These are phyloP conservation scores for Ailanthus altissimus DNA, from an alignment of 345 rosid species.

Conservation along the genomic window DNA sequence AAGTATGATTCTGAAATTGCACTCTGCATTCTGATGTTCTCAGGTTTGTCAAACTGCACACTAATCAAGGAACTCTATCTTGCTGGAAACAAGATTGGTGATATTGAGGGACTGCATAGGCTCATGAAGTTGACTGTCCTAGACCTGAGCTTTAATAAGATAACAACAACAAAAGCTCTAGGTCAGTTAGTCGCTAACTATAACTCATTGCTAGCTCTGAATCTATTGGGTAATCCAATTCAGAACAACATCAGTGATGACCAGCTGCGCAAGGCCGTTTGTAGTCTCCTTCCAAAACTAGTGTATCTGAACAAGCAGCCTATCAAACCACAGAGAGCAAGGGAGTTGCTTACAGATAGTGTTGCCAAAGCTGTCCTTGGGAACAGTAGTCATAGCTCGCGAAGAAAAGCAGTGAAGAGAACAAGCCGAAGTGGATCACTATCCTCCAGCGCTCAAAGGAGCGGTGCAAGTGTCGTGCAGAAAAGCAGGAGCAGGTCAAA, in stretches of 20 bases:
- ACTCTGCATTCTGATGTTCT: slow-evolving; percentile 10
- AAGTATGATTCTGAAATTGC: slow-evolving; percentile 2
- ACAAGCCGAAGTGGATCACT: slow-evolving; percentile 34
- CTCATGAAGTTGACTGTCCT: slow-evolving; percentile 79
- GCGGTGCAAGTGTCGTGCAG: slow-evolving; percentile 23
- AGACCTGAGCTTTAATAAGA: slow-evolving; percentile 95
- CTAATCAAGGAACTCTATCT: slow-evolving; percentile 86
- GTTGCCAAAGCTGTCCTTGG: slow-evolving; percentile 84
- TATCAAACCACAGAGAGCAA: slow-evolving; percentile 67
- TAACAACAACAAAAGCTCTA: slow-evolving; percentile 74
- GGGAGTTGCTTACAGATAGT: slow-evolving; percentile 67
- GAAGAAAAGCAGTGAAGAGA: slow-evolving; percentile 42
- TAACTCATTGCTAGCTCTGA: slow-evolving; percentile 73
- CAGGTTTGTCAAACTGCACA: slow-evolving; percentile 85
- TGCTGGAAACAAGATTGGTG: slow-evolving; percentile 88
- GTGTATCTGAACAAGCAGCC: slow-evolving; percentile 84
- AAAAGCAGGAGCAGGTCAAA: slow-evolving; percentile 42
- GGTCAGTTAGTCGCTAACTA: slow-evolving; percentile 95
- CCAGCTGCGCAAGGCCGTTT: slow-evolving; percentile 71
- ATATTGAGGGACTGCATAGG: slow-evolving; percentile 86
- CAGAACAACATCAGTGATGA: slow-evolving; percentile 77
- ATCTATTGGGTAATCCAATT: slow-evolving; percentile 80
- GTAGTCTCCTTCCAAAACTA: slow-evolving; percentile 78
- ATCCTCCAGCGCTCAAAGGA: slow-evolving; percentile 33
- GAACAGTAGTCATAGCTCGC: slow-evolving; percentile 34